These are phyloP conservation scores for Linaria vulgaris DNA, from an alignment of 257 asterid genomes.

Conservation along the genomic window DNA sequence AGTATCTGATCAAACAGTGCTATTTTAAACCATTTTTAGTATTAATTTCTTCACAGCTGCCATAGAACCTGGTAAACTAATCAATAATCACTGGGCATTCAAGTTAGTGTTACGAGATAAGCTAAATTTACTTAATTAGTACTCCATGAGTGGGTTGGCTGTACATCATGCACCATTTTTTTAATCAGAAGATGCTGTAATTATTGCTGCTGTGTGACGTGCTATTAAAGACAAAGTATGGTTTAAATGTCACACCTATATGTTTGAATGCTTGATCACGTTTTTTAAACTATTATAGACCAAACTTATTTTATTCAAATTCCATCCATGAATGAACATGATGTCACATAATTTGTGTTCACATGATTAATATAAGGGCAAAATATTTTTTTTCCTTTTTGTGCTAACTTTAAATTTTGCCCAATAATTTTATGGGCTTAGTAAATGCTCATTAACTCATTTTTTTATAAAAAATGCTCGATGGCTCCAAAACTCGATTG, in stretches of 20 bases:
- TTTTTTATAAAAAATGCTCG: no score
- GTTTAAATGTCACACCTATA: conserved; percentile 29
- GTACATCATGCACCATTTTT: conserved; percentile 25
- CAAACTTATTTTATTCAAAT: no score
- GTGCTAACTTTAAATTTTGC: no score
- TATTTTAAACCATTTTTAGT: conserved; percentile 14
- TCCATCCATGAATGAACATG: no score
- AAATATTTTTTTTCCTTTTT: no score
- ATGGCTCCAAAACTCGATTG: no score
- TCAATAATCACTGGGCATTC: conserved; percentile 18
- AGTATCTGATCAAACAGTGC: neutral
- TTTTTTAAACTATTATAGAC: conserved; percentile 6
- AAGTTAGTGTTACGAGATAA: conserved; percentile 23
- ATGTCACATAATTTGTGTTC: no score
- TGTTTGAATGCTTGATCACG: conserved; percentile 22
- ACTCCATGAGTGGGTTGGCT: conserved; percentile 39
- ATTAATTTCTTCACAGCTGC: conserved; percentile 25
- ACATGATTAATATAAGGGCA: no score
- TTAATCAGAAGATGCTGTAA: conserved; percentile 43
- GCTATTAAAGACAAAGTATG: conserved; percentile 37
- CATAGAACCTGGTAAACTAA: conserved; percentile 29
- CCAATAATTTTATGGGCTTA: no score
- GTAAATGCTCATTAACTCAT: no score
- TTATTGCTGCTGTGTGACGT: conserved; percentile 33
- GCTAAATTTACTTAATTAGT: conserved; percentile 26